Evolutionary conservation across 305 asterid genomes (phyloP).

Genomic region (Solanum hybrid): DNA sequence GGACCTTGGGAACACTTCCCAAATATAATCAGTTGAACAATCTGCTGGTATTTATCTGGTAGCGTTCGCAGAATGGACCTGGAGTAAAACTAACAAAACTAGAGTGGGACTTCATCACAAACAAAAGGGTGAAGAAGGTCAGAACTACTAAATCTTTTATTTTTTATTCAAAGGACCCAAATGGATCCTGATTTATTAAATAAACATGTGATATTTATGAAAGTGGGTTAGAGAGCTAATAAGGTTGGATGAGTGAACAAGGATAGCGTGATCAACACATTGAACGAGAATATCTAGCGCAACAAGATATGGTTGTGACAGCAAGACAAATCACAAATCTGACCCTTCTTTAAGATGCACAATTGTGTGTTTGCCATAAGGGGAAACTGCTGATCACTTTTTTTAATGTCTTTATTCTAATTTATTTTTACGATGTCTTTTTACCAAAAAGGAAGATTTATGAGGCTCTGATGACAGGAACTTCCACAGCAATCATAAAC

Average conservation of each 20-base stretch:
- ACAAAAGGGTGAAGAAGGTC: not conserved
- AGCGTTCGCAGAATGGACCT: not conserved
- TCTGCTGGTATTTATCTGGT: not conserved
- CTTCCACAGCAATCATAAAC: not conserved
- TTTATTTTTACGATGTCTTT: not conserved
- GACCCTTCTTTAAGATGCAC: not conserved
- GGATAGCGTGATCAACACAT: not conserved
- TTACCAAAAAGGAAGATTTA: not conserved
- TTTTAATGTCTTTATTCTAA: not conserved
- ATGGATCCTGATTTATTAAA: not conserved
- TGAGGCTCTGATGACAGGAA: not conserved
- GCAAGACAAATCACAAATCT: not conserved
- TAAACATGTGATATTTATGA: not conserved
- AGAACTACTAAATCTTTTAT: not conserved
- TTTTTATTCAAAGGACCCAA: not conserved
- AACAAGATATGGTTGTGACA: not conserved
- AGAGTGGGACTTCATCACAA: not conserved
- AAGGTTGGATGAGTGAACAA: not conserved
- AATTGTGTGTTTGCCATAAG: not conserved
- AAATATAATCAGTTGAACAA: not conserved
- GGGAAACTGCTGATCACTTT: not conserved
- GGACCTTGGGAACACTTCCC: not conserved
- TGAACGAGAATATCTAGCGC: not conserved
- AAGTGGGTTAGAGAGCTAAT: not conserved
- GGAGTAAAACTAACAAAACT: not conserved